phyloP scores from a whole-genome alignment of 805 yeast genomes.

The Saturnispora besseyi region DNA sequence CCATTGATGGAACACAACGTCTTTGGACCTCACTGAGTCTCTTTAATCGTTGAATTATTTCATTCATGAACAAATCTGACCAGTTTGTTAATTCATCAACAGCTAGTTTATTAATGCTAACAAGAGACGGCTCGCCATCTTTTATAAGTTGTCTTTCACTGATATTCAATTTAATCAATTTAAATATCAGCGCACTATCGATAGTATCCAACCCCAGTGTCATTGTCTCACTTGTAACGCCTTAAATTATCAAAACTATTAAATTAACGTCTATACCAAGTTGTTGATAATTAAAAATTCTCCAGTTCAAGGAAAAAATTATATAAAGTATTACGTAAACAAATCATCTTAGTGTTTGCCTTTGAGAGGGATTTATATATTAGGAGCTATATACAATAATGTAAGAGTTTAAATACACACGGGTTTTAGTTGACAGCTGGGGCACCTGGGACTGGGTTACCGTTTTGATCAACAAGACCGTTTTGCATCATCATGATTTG shows the following conservation, averaged over 20 bases:
- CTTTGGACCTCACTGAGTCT: constrained; percentile 52
- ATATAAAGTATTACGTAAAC: not conserved
- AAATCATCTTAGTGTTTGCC: not conserved
- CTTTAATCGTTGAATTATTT: constrained; percentile 35
- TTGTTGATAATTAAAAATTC: no score
- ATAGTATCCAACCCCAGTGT: not conserved
- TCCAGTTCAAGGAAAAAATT: no score
- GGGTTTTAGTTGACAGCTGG: constrained; percentile 30
- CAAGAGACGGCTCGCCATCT: not conserved
- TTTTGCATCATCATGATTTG: constrained; percentile 87
- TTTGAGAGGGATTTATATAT: not conserved
- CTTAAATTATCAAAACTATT: not conserved
- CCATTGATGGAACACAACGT: constrained; percentile 42
- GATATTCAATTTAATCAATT: not conserved
- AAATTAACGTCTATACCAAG: no score
- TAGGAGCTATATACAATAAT: constrained; percentile 2
- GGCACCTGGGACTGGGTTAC: constrained; percentile 79
- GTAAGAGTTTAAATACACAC: not conserved
- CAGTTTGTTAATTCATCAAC: constrained; percentile 31
- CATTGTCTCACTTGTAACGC: not conserved
- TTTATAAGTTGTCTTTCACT: not conserved
- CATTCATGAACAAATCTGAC: constrained; percentile 29
- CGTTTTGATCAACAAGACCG: constrained; percentile 73
- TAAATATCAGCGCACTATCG: not conserved
- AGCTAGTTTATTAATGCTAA: constrained; percentile 22